Percentiles rank a stretch among this genome's conserved stretches.
Conservation (phyloP, 1,284 basidiomycete species). For the Farysia itapuensis region DNA sequence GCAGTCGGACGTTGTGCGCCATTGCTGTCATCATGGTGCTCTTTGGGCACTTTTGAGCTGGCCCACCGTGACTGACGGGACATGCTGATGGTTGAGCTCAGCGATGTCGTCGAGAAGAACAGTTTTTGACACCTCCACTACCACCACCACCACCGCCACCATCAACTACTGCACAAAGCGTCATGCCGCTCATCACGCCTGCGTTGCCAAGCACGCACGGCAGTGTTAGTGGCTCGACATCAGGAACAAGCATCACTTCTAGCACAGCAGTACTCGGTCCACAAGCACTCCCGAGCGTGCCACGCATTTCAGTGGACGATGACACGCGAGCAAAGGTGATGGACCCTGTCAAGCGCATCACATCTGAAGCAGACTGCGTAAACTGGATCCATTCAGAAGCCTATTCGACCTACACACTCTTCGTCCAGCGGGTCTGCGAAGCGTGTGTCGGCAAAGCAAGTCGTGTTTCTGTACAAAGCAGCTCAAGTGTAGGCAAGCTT, state of each 20-base stretch:
- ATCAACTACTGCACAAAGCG: too few relatives aligned
- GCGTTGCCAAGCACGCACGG: conserved; percentile 2
- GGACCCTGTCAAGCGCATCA: conserved; percentile 49
- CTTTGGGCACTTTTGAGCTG: too few relatives aligned
- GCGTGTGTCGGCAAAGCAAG: conserved; percentile 49
- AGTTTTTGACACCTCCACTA: too few relatives aligned
- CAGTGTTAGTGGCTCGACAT: too few relatives aligned
- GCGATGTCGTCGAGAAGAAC: too few relatives aligned
- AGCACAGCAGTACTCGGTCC: conserved; percentile 5
- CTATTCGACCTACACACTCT: conserved; percentile 41
- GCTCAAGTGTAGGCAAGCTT: conserved; percentile 53
- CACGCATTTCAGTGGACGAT: conserved; percentile 12
- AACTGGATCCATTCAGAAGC: conserved; percentile 52
- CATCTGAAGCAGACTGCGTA: conserved; percentile 52
- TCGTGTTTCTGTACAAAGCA: neutral
- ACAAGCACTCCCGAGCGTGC: conserved; percentile 24
- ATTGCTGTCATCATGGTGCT: too few relatives aligned
- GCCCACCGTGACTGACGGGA: too few relatives aligned
- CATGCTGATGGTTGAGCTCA: too few relatives aligned
- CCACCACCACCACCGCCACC: too few relatives aligned
- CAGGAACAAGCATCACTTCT: neutral
- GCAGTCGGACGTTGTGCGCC: too few relatives aligned
- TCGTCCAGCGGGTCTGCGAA: conserved; percentile 54
- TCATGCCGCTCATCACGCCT: conserved; percentile 24
- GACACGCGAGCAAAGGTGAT: conserved; percentile 10